Conservation (phyloP, 345 rosid species). For the Arabidopsis suecica region DNA sequence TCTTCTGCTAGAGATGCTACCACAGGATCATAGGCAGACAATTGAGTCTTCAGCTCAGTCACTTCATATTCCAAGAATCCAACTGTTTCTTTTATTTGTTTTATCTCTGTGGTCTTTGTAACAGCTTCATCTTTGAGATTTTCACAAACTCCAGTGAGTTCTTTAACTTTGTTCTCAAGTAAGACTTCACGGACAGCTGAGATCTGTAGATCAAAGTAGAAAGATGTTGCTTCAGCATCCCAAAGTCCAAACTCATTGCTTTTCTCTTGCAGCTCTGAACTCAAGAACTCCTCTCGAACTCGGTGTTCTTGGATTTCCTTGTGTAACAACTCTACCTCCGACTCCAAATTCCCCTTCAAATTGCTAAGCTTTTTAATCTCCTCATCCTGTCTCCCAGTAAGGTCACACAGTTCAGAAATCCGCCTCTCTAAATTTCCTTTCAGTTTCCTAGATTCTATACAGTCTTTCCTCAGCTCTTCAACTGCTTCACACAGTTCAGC, state of each 20-base stretch:
- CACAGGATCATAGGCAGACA: constrained; percentile 66
- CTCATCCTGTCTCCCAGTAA: constrained; percentile 52
- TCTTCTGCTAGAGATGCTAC: constrained; percentile 68
- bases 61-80: constrained; percentile 66
- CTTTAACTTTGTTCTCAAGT: constrained; percentile 68
- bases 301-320: constrained; percentile 65
- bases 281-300: constrained; percentile 73
- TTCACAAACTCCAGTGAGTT: constrained; percentile 62
- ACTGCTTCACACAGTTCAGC: constrained; percentile 60
- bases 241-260: constrained; percentile 85
- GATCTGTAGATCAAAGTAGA: constrained; percentile 87
- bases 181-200: constrained; percentile 78
- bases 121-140: constrained; percentile 59
- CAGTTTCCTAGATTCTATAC: constrained; percentile 53
- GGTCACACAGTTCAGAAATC: constrained; percentile 51
- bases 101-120: constrained; percentile 54
- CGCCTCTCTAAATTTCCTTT: constrained; percentile 54
- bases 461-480: constrained; percentile 68
- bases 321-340: constrained; percentile 50
- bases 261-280: constrained; percentile 81
- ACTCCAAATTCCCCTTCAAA: constrained; percentile 60
- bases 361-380: constrained; percentile 62
- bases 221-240: constrained; percentile 93
- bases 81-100: constrained; percentile 68
- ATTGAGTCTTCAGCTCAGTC: constrained; percentile 59